Base-by-base conservation (phyloP, 2,329 filamentous ascomycete genomes). In the Emericellopsis atlantica region DNA sequence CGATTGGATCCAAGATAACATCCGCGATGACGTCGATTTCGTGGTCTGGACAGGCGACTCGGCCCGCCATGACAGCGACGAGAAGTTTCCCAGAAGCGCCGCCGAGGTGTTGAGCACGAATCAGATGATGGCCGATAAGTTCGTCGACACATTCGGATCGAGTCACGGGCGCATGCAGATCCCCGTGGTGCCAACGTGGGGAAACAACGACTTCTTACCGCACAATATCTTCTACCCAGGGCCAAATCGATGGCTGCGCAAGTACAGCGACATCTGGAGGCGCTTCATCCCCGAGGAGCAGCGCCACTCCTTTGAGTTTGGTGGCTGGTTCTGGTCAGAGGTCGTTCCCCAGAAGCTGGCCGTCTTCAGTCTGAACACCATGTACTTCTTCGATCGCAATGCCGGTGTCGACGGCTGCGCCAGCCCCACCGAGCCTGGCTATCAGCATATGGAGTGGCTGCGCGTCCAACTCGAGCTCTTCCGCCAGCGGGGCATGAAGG, bases 161-260 rank as follows among this genome's bases (percentile, higher is more conserved):
- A 65, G 67, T 29, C 66, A 74, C 41, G 74, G 76, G 43, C 47
- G 48, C 32, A 72, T 88, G 44, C 60, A 70, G 11, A 73, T 96
- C 4, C 90, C 92, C 4, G 76, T 96, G 24, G 71, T 98, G 16
- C 89, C 92, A 0, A 95, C 81, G 0, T 81, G 95, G 50, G 92
- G 92, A 45, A 98, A 98, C 65, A 98, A 98, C 61, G 92, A 98
- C 54, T 89, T 98, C 44, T 76, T 95, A 45, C 92, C 92, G 2
- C 92, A 98, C 64, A 98, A 98, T 54, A 93, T 96, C 54, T 79
- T 98, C 57, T 68, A 78, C 34, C 70, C 76, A 1, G 92, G 90
- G 0, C 92, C 92, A 14, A 95, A 95, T 53, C 74, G 74, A 47
- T 95, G 90, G 81, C 84, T 94, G 1, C 74, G 74, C 44, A 71